Percentiles rank a stretch among this genome's conserved stretches.
These are phyloP conservation scores for Proliferodiscus dingleyae DNA, from an alignment of 2,329 filamentous ascomycete species.

Conservation along the genomic window DNA sequence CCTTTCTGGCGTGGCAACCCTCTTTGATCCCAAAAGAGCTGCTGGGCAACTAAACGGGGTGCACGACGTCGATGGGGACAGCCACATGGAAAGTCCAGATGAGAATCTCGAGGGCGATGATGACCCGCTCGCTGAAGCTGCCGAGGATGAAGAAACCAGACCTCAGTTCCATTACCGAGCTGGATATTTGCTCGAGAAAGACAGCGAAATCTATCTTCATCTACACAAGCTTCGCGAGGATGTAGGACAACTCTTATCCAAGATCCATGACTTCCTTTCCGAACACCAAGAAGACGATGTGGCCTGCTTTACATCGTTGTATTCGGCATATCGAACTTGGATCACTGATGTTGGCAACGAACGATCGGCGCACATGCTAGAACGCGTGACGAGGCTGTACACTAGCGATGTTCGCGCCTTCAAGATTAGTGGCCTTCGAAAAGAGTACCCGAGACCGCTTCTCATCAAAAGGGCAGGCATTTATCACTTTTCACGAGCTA, in stretches of 20 bases:
- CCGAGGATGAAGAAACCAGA: constrained; percentile 76
- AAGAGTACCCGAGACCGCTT: constrained; percentile 88
- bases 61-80: constrained; percentile 40
- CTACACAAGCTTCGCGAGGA: constrained; percentile 79
- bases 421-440: constrained; percentile 88
- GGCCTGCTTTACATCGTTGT: constrained; percentile 87
- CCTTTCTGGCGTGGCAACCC: constrained; percentile 79
- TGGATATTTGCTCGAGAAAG: constrained; percentile 70
- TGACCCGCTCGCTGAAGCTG: constrained; percentile 53
- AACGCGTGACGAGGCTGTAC: constrained; percentile 79
- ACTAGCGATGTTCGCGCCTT: constrained; percentile 85
- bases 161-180: constrained; percentile 85
- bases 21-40: constrained; percentile 78
- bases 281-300: constrained; percentile 91
- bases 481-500: constrained; percentile 89
- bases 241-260: constrained; percentile 74
- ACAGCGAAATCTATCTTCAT: constrained; percentile 61
- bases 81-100: constrained; percentile 42
- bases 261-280: constrained; percentile 78
- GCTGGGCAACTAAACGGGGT: constrained; percentile 48
- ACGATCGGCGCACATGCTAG: constrained; percentile 86
- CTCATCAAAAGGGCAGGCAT: constrained; percentile 88
- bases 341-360: constrained; percentile 98
- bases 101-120: constrained; percentile 53
- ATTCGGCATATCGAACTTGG: constrained; percentile 90